Percentiles rank a stretch among this genome's conserved stretches.
phyloP scores from a whole-genome alignment of 257 asterid genomes.

The Agastache rugosa region DNA sequence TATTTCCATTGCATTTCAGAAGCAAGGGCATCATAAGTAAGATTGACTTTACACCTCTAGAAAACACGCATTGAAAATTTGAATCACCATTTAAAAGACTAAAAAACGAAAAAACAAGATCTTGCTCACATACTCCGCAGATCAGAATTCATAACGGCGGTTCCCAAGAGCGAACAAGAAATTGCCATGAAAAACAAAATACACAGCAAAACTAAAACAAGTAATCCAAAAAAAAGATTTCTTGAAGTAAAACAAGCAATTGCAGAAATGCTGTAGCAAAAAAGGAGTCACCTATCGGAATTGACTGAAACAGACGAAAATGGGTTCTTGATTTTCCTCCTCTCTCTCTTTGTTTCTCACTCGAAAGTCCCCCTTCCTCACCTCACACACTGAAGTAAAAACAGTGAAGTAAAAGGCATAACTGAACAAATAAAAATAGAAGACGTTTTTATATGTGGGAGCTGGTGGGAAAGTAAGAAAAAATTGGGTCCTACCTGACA shows the following conservation, averaged over 20 bases:
- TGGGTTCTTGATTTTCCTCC: slow-evolving; percentile 37
- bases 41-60: slow-evolving; percentile 25
- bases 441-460: slow-evolving; percentile 29
- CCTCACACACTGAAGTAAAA: slow-evolving; percentile 24
- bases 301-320: slow-evolving; percentile 29
- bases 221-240: slow-evolving; percentile 9
- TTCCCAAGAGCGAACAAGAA: slow-evolving; percentile 10
- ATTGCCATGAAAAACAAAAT: slow-evolving; percentile 12
- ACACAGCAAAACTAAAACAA: background rate
- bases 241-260: slow-evolving; percentile 28
- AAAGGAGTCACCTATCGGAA: slow-evolving; percentile 41
- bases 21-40: background rate
- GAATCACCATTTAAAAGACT: background rate
- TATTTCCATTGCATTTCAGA: background rate
- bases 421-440: background rate
- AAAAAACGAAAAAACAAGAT: slow-evolving; percentile 27
- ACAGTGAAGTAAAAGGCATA: slow-evolving; percentile 14
- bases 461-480: slow-evolving; percentile 26
- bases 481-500: slow-evolving; percentile 31
- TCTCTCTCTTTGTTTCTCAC: slow-evolving; percentile 27
- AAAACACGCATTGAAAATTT: background rate
- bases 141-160: slow-evolving; percentile 20
- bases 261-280: slow-evolving; percentile 5
- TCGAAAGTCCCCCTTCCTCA: slow-evolving; percentile 23
- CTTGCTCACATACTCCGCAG: slow-evolving; percentile 19